phyloP scores from a whole-genome alignment of 1,284 basidiomycete species.

The Calocybe gambosa region DNA sequence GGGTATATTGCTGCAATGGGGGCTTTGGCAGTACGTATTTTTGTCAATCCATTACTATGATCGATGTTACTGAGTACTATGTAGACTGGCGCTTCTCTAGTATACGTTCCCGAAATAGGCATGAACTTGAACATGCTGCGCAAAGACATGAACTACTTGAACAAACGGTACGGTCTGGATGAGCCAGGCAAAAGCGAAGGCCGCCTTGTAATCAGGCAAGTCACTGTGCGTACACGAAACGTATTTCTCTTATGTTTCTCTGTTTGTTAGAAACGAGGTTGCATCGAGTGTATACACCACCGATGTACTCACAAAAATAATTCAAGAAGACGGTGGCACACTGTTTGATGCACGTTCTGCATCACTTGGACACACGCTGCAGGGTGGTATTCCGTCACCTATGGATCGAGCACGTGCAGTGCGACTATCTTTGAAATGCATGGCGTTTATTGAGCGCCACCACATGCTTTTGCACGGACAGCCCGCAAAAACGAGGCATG shows the following conservation, averaged over 20 bases:
- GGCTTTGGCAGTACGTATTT: slow-evolving; percentile 76
- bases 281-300: slow-evolving; percentile 89
- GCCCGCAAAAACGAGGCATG: slow-evolving; percentile 42
- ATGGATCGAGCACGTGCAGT: slow-evolving; percentile 90
- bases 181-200: slow-evolving; percentile 89
- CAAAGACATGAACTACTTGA: slow-evolving; percentile 86
- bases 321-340: slow-evolving; percentile 86
- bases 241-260: background rate
- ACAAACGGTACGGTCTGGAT: slow-evolving; percentile 82
- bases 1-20: slow-evolving; percentile 96
- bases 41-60: background rate
- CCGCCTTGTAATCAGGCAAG: slow-evolving; percentile 83
- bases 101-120: slow-evolving; percentile 92
- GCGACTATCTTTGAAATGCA: slow-evolving; percentile 86
- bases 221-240: slow-evolving; percentile 3
- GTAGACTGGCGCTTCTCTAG: slow-evolving; percentile 85
- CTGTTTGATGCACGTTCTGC: slow-evolving; percentile 96
- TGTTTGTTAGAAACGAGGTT: slow-evolving; percentile 66
- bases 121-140: slow-evolving; percentile 80
- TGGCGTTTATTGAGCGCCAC: slow-evolving; percentile 89
- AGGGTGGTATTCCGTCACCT: slow-evolving; percentile 93
- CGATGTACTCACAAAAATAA: slow-evolving; percentile 88
- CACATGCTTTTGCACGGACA: slow-evolving; percentile 47
- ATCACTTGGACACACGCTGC: slow-evolving; percentile 92
- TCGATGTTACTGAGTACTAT: background rate